Evolutionary conservation across 1,284 basidiomycete species (phyloP).

Genomic region (Rhodotorula sp.): DNA sequence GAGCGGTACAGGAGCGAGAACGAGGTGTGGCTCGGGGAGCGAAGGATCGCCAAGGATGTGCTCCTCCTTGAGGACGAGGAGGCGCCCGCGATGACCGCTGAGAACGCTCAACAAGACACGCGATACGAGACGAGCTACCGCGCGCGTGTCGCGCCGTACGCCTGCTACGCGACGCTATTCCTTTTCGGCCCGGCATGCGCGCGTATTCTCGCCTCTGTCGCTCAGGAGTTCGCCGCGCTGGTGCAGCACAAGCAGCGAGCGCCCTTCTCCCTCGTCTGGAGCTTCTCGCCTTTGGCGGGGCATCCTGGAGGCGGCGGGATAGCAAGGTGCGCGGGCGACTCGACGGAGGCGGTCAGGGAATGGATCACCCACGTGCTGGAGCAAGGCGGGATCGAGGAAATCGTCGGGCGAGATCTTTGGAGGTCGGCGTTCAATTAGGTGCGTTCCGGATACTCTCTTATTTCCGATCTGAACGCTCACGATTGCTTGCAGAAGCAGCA

Average conservation of each 20-base stretch:
- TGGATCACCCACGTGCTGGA: slow-evolving; percentile 61
- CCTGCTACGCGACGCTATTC: slow-evolving; percentile 79
- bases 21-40: slow-evolving; percentile 69
- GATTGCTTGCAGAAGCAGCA: background rate
- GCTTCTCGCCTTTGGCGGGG: slow-evolving; percentile 24
- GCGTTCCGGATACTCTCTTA: background rate
- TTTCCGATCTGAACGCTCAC: background rate
- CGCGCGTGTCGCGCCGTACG: slow-evolving; percentile 69
- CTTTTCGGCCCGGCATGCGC: slow-evolving; percentile 66
- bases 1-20: slow-evolving; percentile 80
- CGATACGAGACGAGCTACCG: slow-evolving; percentile 55
- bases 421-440: slow-evolving; percentile 59
- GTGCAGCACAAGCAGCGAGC: slow-evolving; percentile 61
- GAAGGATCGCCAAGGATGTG: slow-evolving; percentile 70
- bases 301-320: slow-evolving; percentile 56
- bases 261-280: slow-evolving; percentile 70
- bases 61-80: slow-evolving; percentile 66
- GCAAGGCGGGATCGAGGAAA: slow-evolving; percentile 43
- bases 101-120: slow-evolving; percentile 47
- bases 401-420: slow-evolving; percentile 67
- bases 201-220: slow-evolving; percentile 57
- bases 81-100: background rate
- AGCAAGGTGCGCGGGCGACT: slow-evolving; percentile 69
- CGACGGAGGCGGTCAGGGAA: slow-evolving; percentile 67
- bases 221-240: slow-evolving; percentile 59